phyloP scores from a whole-genome alignment of 495 filamentous ascomycete species.

The Halenospora varia region DNA sequence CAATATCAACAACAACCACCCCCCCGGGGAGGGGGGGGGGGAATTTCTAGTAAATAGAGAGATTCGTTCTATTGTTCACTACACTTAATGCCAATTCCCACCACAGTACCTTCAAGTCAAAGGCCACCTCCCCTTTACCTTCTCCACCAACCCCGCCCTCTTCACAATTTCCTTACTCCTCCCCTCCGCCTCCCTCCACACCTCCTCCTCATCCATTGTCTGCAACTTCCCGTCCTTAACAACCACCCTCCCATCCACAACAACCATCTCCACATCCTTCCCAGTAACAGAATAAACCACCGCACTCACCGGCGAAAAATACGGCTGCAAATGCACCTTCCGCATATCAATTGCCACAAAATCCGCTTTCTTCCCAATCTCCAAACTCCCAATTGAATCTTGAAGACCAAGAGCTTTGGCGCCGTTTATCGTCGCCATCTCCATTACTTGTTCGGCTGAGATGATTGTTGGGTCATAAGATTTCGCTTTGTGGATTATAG shows the following conservation, averaged over 20 bases:
- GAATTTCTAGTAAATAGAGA: too few species aligned
- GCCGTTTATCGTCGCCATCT: conserved; percentile 47
- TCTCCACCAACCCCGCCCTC: conserved; percentile 35
- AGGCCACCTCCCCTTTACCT: conserved; percentile 38
- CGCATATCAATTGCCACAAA: conserved; percentile 38
- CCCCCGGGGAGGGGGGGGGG: too few species aligned
- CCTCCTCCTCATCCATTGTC: conserved; percentile 24
- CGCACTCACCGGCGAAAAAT: conserved; percentile 39
- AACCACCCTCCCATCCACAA: conserved; percentile 42
- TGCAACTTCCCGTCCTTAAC: conserved; percentile 34
- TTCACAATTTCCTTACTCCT: conserved; percentile 37
- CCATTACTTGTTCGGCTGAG: conserved; percentile 43
- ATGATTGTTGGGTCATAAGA: conserved; percentile 41
- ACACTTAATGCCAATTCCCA: too few species aligned
- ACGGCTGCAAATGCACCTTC: conserved; percentile 37
- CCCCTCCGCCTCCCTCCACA: conserved; percentile 19
- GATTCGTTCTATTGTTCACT: too few species aligned
- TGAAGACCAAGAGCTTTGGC: conserved; percentile 43
- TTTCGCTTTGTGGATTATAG: conserved; percentile 46
- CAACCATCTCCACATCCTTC: conserved; percentile 43
- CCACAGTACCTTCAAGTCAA: conserved; percentile 26
- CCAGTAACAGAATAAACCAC: conserved; percentile 46
- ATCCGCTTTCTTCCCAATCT: conserved; percentile 52
- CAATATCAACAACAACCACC: too few species aligned
- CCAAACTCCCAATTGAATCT: conserved; percentile 43